A percentile compares a stretch with the other conserved stretches of the same genome.
Evolutionary conservation across 106 monocot genomes (phyloP).

Genomic region (Dactylorhiza incarnata): DNA sequence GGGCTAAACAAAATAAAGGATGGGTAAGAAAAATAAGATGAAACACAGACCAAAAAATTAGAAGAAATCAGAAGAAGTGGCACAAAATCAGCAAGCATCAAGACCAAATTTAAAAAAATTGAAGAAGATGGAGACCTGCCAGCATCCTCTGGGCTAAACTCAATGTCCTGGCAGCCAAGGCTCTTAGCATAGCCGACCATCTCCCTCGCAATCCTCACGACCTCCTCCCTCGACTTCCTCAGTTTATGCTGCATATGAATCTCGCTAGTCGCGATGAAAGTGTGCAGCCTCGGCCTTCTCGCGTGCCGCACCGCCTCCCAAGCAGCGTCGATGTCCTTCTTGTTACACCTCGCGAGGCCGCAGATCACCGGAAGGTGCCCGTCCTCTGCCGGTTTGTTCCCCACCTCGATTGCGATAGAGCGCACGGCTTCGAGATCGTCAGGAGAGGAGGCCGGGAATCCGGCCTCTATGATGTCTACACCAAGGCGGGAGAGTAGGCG

Average conservation of each 20-base stretch:
- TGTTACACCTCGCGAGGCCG: constrained; percentile 73
- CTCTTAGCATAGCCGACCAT: constrained; percentile 83
- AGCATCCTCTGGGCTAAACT: constrained; percentile 93
- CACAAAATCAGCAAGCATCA: neutral
- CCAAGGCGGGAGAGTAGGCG: constrained; percentile 66
- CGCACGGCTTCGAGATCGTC: constrained; percentile 90
- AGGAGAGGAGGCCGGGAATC: constrained; percentile 84
- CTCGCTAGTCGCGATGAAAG: constrained; percentile 89
- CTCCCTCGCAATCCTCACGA: constrained; percentile 59
- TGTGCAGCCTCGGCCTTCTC: constrained; percentile 57
- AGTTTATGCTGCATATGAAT: constrained; percentile 86
- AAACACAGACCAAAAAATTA: neutral
- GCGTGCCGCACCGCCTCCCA: constrained; percentile 92
- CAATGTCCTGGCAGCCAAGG: constrained; percentile 75
- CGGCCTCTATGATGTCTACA: constrained; percentile 96
- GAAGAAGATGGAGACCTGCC: constrained; percentile 43
- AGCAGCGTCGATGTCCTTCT: constrained; percentile 64
- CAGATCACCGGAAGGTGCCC: constrained; percentile 88
- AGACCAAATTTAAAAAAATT: neutral
- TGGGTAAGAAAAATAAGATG: too few relatives aligned
- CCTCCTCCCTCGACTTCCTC: constrained; percentile 81
- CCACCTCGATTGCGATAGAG: constrained; percentile 72
- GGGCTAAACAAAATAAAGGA: neutral
- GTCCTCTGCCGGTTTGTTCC: constrained; percentile 40
- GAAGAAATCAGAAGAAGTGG: neutral